Conservation (phyloP, 2,329 filamentous ascomycete genomes). For the Colletotrichum coccodes region DNA sequence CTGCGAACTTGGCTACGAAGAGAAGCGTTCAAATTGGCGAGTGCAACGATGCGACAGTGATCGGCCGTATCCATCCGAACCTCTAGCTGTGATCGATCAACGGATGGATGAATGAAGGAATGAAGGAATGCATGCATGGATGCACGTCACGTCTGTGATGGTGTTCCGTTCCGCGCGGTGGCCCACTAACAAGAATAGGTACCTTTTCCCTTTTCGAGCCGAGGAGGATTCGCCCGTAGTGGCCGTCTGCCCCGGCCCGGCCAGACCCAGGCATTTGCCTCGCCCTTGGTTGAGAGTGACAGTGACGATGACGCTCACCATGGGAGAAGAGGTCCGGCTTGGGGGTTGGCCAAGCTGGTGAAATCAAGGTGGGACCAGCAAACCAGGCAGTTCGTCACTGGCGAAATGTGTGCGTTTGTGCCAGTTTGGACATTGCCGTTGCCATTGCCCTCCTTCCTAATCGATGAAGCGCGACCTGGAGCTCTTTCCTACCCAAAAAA, state of each 20-base stretch:
- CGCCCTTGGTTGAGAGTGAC: neutral
- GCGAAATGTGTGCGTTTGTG: neutral
- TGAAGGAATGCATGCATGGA: neutral
- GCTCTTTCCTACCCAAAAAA: neutral
- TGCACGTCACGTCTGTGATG: neutral
- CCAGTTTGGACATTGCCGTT: neutral
- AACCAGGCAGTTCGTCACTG: neutral
- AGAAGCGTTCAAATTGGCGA: neutral
- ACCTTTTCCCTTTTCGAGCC: neutral
- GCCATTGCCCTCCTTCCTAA: neutral
- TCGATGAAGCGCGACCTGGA: neutral
- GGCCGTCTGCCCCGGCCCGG: constrained; percentile 8
- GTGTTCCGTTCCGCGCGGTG: neutral
- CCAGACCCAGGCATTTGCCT: constrained; percentile 21
- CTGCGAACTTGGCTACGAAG: neutral
- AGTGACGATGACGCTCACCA: constrained; percentile 26
- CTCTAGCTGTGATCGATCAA: neutral
- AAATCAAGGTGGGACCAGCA: neutral
- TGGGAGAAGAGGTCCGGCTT: constrained; percentile 11
- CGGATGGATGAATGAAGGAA: neutral
- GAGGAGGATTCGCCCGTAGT: constrained; percentile 16
- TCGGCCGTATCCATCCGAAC: neutral
- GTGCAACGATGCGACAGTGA: neutral
- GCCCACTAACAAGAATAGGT: neutral
- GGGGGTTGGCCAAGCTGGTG: neutral